Conservation (phyloP, 176 grass and related monocot genomes). For the Areca catechu region DNA sequence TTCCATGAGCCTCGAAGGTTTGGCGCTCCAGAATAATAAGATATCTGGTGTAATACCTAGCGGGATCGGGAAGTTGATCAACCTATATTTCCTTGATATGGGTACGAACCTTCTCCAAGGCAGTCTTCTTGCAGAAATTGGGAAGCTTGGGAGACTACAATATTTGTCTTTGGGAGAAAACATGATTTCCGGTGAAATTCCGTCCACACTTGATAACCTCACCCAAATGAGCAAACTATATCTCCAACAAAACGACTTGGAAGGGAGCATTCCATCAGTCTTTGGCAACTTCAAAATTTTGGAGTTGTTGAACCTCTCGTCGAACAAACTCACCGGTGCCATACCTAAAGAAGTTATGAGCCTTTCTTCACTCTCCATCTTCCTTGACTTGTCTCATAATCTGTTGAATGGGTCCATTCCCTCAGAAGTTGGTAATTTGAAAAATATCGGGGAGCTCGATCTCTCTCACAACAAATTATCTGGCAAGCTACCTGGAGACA, state of each 20-base stretch:
- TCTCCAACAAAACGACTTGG: constrained; percentile 28
- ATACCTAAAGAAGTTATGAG: constrained; percentile 32
- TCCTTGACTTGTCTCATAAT: constrained; percentile 54
- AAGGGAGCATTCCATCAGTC: constrained; percentile 30
- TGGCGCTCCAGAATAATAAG: no score
- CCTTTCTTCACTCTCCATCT: constrained; percentile 20
- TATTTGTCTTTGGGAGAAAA: no score
- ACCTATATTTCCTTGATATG: no score
- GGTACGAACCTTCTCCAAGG: no score
- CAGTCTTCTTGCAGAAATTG: no score
- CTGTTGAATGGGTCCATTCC: constrained; percentile 27
- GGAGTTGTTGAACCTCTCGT: constrained; percentile 30
- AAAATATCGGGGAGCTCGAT: no score
- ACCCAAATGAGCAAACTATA: constrained; percentile 9
- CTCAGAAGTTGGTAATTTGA: constrained; percentile 20
- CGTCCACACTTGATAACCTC: constrained; percentile 28
- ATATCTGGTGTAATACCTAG: no score
- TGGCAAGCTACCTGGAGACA: no score
- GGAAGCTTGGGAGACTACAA: no score
- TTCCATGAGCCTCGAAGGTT: no score
- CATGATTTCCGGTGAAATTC: constrained; percentile 47
- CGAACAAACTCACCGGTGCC: constrained; percentile 28
- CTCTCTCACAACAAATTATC: no score
- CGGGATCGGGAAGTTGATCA: no score
- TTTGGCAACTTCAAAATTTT: constrained; percentile 28